Conservation (phyloP, 2,329 filamentous ascomycete genomes). For the Dactylellina parvicollis region DNA sequence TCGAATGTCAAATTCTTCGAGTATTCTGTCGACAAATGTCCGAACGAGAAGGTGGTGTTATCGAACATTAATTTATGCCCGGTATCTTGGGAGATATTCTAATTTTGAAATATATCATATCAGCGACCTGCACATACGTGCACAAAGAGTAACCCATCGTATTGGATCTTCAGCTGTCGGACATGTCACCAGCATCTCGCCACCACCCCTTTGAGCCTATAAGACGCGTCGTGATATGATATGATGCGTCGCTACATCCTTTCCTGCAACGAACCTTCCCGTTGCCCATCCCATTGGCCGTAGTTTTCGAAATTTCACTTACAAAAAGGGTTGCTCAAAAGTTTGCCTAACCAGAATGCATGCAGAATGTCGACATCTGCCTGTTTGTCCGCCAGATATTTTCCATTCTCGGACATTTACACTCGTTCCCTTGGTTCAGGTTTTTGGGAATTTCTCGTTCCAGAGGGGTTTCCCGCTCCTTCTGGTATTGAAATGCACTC, state of each 20-base stretch:
- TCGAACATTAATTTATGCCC: no score
- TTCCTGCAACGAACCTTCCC: no score
- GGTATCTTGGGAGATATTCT: no score
- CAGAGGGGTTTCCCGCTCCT: neutral
- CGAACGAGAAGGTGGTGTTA: no score
- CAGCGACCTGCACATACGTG: neutral
- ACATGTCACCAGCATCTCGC: constrained; percentile 51
- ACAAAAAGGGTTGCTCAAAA: neutral
- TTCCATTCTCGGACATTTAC: constrained; percentile 40
- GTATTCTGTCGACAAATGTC: constrained; percentile 8
- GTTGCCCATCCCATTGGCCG: neutral
- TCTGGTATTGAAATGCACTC: constrained; percentile 13
- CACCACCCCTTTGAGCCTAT: constrained; percentile 21
- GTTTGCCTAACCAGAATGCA: constrained; percentile 45
- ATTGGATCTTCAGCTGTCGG: constrained; percentile 32
- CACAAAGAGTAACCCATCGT: neutral
- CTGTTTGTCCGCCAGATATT: constrained; percentile 45
- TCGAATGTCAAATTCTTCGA: constrained; percentile 8
- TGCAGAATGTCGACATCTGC: constrained; percentile 53
- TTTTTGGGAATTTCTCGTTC: neutral
- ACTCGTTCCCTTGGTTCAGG: constrained; percentile 25
- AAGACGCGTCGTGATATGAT: constrained; percentile 37
- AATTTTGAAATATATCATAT: constrained; percentile 6
- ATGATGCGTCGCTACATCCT: constrained; percentile 25
- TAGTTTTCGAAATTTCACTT: neutral